Evolutionary conservation across 768 basidiomycete genomes (phyloP).

Genomic region (Leccinum variicolor): DNA sequence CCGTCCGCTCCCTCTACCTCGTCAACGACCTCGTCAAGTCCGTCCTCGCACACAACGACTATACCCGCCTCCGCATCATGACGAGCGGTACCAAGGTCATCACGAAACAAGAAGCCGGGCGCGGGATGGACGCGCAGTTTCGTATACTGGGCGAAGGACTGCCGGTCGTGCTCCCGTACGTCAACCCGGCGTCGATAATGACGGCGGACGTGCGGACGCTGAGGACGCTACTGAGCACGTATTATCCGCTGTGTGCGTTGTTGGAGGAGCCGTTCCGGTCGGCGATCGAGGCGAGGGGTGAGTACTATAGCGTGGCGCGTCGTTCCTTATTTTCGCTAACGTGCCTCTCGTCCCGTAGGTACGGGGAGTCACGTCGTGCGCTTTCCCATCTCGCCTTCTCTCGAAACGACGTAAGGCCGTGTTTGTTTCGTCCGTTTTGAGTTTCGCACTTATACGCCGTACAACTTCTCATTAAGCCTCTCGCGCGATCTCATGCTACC

Average conservation of each 20-base stretch:
- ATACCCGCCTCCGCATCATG: slow-evolving; percentile 78
- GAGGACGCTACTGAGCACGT: slow-evolving; percentile 64
- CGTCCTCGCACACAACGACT: slow-evolving; percentile 81
- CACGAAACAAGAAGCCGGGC: slow-evolving; percentile 79
- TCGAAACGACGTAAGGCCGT: slow-evolving; percentile 50
- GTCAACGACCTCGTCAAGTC: slow-evolving; percentile 80
- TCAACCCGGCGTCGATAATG: slow-evolving; percentile 63
- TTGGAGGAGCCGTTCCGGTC: slow-evolving; percentile 61
- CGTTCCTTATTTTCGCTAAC: neutral
- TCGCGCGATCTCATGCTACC: slow-evolving; percentile 86
- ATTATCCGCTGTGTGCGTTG: slow-evolving; percentile 72
- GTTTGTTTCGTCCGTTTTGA: neutral
- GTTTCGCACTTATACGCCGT: neutral
- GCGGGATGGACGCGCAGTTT: slow-evolving; percentile 56
- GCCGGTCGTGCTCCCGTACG: slow-evolving; percentile 77
- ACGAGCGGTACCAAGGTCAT: slow-evolving; percentile 94
- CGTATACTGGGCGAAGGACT: slow-evolving; percentile 84
- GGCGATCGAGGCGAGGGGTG: slow-evolving; percentile 53
- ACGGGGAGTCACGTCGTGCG: slow-evolving; percentile 71
- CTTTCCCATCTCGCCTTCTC: slow-evolving; percentile 54
- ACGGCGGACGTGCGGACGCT: slow-evolving; percentile 54
- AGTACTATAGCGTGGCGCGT: neutral
- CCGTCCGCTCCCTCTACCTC: slow-evolving; percentile 81
- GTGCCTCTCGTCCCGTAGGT: slow-evolving; percentile 35
- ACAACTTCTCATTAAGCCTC: slow-evolving; percentile 40